A percentile compares a stretch with the other conserved stretches of the same genome.
These are phyloP conservation scores for Exophiala alcalophila DNA, from an alignment of 2,329 filamentous ascomycete genomes.

Conservation along the genomic window DNA sequence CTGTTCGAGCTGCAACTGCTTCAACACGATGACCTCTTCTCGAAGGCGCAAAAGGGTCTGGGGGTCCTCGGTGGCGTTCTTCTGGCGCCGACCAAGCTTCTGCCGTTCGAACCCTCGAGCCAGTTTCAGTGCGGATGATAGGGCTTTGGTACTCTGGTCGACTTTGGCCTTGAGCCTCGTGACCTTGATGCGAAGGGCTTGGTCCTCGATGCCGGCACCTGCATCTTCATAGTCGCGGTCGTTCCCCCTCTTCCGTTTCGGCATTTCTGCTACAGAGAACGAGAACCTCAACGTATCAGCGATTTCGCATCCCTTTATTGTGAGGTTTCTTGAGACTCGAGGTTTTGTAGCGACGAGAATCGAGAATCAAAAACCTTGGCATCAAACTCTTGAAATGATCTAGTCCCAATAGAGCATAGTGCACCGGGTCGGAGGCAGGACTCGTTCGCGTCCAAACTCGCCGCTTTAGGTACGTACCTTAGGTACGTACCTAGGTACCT, in stretches of 20 bases:
- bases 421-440: too few relatives aligned
- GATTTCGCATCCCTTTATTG: too few relatives aligned
- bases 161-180: conserved; percentile 47
- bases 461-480: too few relatives aligned
- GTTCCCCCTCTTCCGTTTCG: conserved; percentile 31
- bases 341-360: too few relatives aligned
- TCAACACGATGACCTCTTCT: conserved; percentile 56
- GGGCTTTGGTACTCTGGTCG: conserved; percentile 48
- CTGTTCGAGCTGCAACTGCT: conserved; percentile 51
- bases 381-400: too few relatives aligned
- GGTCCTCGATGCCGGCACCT: conserved; percentile 21
- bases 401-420: too few relatives aligned
- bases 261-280: conserved; percentile 16
- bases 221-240: conserved; percentile 7
- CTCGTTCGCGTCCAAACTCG: too few relatives aligned
- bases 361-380: too few relatives aligned
- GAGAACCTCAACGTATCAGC: too few relatives aligned
- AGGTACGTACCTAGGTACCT: too few relatives aligned
- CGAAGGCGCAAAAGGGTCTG: conserved; percentile 46
- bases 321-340: too few relatives aligned
- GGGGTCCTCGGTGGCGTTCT: conserved; percentile 49
- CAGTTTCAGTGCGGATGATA: conserved; percentile 55
- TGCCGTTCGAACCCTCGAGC: conserved; percentile 62
- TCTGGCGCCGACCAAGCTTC: conserved; percentile 59
- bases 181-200: conserved; percentile 35